Conservation (phyloP, 352 stramenopile genomes). For the Globisporangium heterothallicum region DNA sequence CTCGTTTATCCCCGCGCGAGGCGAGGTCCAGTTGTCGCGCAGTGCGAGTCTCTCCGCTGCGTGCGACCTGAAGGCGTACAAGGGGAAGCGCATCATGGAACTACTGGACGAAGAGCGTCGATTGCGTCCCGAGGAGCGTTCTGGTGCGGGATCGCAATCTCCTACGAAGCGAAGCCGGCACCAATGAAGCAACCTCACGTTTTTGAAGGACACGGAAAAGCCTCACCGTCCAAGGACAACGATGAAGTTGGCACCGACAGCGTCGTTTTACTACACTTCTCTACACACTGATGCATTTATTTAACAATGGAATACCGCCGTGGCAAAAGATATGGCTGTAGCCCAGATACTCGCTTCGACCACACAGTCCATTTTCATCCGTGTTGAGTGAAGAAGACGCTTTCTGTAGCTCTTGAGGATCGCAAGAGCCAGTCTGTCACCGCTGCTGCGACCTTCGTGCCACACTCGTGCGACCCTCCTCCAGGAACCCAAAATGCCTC, state of each 20-base stretch:
- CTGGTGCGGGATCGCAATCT: conserved; percentile 20
- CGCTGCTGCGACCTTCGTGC: background rate
- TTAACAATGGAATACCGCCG: background rate
- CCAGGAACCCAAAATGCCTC: background rate
- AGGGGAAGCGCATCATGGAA: conserved; percentile 70
- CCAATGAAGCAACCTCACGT: conserved; percentile 4
- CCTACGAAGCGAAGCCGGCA: conserved; percentile 51
- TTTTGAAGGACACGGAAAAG: background rate
- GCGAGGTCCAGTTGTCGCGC: conserved; percentile 22
- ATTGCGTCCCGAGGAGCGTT: conserved; percentile 47
- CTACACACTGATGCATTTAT: background rate
- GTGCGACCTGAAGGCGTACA: conserved; percentile 35
- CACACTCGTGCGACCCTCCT: background rate
- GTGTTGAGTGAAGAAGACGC: background rate
- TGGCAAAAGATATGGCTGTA: too few relatives aligned
- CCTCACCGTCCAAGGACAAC: too few relatives aligned
- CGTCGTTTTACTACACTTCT: too few relatives aligned
- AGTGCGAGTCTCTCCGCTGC: conserved; percentile 30
- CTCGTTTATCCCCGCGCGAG: conserved; percentile 7
- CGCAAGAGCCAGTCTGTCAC: background rate
- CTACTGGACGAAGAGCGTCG: conserved; percentile 72
- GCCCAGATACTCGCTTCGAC: too few relatives aligned
- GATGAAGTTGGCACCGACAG: too few relatives aligned
- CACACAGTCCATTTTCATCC: background rate
- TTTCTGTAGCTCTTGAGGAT: background rate